phyloP scores from a whole-genome alignment of 306 rosid genomes.

The Castanea mollissima region DNA sequence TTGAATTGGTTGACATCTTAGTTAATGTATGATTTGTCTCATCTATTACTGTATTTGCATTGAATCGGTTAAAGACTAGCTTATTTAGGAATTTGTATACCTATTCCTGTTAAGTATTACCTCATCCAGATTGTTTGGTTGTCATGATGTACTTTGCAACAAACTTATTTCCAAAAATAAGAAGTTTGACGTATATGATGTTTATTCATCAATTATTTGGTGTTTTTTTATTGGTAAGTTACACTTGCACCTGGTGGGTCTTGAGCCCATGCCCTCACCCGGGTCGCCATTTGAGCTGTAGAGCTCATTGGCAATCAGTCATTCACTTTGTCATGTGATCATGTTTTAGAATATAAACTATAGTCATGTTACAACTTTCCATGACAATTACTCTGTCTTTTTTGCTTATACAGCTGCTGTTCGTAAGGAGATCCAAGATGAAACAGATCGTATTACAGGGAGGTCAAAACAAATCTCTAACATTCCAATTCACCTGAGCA shows the following conservation, averaged over 20 bases:
- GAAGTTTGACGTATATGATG: not conserved
- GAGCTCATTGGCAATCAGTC: not conserved
- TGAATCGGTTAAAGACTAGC: not conserved
- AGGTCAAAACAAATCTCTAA: constrained; percentile 86
- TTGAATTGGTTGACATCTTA: not conserved
- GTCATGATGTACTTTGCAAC: not conserved
- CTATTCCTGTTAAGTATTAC: not conserved
- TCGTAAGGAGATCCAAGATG: constrained; percentile 90
- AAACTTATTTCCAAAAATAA: not conserved
- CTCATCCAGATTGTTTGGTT: not conserved
- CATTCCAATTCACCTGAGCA: constrained; percentile 94
- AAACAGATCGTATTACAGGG: constrained; percentile 98
- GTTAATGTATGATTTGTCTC: not conserved
- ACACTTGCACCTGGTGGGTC: no score
- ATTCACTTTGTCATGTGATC: not conserved
- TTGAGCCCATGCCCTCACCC: no score
- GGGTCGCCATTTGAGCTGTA: no score
- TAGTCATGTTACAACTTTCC: not conserved
- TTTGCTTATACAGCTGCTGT: constrained; percentile 68
- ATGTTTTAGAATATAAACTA: not conserved
- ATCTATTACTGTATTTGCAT: not conserved
- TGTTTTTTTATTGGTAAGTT: no score
- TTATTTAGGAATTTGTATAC: not conserved
- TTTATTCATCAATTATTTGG: not conserved
- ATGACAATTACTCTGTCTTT: not conserved